Percentiles rank a stretch among this genome's conserved stretches.
These are phyloP conservation scores for Pythium folliculosum DNA, from an alignment of 352 stramenopile species.

Conservation along the genomic window DNA sequence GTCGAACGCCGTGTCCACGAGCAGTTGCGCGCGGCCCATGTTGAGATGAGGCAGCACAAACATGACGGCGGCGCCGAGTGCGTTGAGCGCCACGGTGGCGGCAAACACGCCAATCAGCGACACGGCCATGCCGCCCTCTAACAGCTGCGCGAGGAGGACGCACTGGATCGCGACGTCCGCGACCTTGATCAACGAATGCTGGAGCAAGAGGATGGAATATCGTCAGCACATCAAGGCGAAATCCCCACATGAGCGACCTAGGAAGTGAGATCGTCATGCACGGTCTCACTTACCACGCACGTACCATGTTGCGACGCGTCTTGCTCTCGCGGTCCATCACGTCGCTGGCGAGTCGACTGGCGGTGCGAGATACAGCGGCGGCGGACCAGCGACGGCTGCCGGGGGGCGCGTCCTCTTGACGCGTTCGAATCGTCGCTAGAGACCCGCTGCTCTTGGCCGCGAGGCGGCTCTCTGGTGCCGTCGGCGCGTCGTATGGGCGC, in stretches of 20 bases:
- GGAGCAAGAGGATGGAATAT: too few species aligned
- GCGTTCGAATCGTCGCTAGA: too few species aligned
- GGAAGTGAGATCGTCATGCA: too few species aligned
- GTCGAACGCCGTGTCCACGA: constrained; percentile 42
- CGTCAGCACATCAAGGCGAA: too few species aligned
- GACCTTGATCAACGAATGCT: constrained; percentile 9
- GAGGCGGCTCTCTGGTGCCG: too few species aligned
- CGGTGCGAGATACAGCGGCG: too few species aligned
- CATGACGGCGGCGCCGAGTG: neutral
- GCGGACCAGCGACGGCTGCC: too few species aligned
- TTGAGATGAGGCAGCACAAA: neutral
- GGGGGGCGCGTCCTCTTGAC: too few species aligned
- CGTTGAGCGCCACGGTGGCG: neutral
- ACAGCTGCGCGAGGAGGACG: constrained; percentile 14
- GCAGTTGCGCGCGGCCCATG: constrained; percentile 12
- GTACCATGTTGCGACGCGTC: neutral
- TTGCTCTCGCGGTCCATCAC: neutral
- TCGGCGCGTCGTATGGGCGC: neutral
- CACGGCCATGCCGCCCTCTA: constrained; percentile 8
- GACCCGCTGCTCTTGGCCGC: too few species aligned
- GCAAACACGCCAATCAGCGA: constrained; percentile 16
- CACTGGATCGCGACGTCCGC: constrained; percentile 21
- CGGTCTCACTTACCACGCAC: too few species aligned
- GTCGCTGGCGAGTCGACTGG: neutral
- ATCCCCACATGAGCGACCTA: too few species aligned